Conservation (phyloP, 78 protist genomes). For the Reticulomyxa filosa region DNA sequence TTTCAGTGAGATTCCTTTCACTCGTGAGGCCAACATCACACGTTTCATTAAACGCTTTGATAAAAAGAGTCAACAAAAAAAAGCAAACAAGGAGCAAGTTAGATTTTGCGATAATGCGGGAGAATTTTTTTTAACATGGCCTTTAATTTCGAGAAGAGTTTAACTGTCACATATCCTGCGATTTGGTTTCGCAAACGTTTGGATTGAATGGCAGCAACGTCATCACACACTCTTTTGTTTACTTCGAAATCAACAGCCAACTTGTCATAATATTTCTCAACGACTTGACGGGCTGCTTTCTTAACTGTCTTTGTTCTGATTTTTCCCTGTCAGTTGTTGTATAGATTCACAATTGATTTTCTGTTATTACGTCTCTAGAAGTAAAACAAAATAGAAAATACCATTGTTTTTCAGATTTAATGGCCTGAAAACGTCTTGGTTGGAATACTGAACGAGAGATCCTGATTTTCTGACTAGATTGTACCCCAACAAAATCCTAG, state of each 20-base stretch:
- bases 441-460: too few relatives aligned
- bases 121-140: background rate
- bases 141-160: background rate
- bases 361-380: too few relatives aligned
- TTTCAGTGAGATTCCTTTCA: slow-evolving; percentile 90
- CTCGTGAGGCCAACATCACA: slow-evolving; percentile 81
- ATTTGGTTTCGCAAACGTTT: slow-evolving; percentile 98
- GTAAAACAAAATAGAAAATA: too few relatives aligned
- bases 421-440: too few relatives aligned
- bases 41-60: slow-evolving; percentile 83
- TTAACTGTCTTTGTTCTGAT: slow-evolving; percentile 98
- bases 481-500: too few relatives aligned
- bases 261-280: slow-evolving; percentile 94
- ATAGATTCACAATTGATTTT: too few relatives aligned
- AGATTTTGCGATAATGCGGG: background rate
- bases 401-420: too few relatives aligned
- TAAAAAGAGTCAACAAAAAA: background rate
- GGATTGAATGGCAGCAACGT: slow-evolving; percentile 85
- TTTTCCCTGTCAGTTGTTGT: slow-evolving; percentile 86
- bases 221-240: slow-evolving; percentile 87
- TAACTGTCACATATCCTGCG: slow-evolving; percentile 88
- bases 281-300: slow-evolving; percentile 83
- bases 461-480: too few relatives aligned
- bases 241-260: slow-evolving; percentile 89
- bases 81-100: background rate